phyloP scores from a whole-genome alignment of 1,139 yeast genomes.

The Hyphopichia khmerensis region DNA sequence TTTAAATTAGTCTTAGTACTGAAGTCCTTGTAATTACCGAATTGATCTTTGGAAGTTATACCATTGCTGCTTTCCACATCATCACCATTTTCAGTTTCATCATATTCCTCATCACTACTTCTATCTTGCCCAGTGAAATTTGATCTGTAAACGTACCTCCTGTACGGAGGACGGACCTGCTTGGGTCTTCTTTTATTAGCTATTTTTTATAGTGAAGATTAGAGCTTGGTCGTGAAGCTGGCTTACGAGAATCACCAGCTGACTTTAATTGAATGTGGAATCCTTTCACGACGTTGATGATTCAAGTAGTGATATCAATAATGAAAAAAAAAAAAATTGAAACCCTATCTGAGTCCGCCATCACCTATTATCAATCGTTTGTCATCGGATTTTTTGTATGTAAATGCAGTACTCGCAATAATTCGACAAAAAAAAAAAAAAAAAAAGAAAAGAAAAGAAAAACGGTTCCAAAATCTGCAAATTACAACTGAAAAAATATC shows the following conservation, averaged over 20 bases:
- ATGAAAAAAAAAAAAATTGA: too few relatives aligned
- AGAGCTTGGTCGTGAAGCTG: background rate
- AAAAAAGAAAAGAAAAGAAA: too few relatives aligned
- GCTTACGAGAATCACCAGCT: background rate
- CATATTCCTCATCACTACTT: conserved; percentile 35
- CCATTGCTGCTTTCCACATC: conserved; percentile 11
- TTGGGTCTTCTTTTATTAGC: conserved; percentile 87
- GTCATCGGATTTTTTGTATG: background rate
- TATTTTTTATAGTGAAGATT: conserved; percentile 38
- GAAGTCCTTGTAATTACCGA: conserved; percentile 27
- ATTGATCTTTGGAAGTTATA: conserved; percentile 12
- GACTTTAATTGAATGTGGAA: too few relatives aligned
- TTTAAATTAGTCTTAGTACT: conserved; percentile 24
- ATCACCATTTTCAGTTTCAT: conserved; percentile 27
- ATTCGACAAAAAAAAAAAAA: too few relatives aligned
- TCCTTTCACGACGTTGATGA: too few relatives aligned
- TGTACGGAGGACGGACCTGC: conserved; percentile 73
- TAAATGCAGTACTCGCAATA: background rate
- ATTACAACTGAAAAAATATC: too few relatives aligned
- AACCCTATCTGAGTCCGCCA: too few relatives aligned
- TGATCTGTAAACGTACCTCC: conserved; percentile 70
- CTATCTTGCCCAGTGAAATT: conserved; percentile 33
- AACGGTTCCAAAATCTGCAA: background rate
- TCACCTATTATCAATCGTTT: too few relatives aligned
- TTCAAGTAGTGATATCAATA: too few relatives aligned